Evolutionary conservation across 495 filamentous ascomycete genomes (phyloP), one percentile per base, ranked within the genome.

Genomic region (Trichoderma gamsii): DNA sequence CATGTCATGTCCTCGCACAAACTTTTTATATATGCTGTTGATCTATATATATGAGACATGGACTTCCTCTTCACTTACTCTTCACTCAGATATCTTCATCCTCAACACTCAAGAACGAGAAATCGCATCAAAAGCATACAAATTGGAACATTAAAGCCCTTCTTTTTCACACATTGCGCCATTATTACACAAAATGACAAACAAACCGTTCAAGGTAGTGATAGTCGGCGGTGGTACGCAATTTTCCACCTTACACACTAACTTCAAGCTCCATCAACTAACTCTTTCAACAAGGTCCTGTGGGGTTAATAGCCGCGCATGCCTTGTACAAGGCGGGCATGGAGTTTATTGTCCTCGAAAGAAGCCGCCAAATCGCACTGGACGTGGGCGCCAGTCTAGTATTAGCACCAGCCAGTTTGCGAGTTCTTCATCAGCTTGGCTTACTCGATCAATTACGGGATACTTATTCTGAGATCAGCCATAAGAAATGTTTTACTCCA

Each of bases 261-360:
- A 51, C 21, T 18, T 7, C 46, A 52, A 3, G 35, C 0, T 38
- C 8, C 7, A 38, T 11, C 3, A 21, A 23, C n/a, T 52, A 23
- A 52, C 49, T 49, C 49, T 21, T 52, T 52, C 2, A 5, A 52
- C n/a, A 52, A 52, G 49, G 49, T n/a, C 74, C 83, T 27, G 73
- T 77, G 3, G 83, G 83, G 0, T 63, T 86, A 12, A 77, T 79
- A 4, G 61, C 82, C 4, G 80, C 83, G 0, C 74, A 82, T 59
- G 70, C 66, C 18, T 74, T 86, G 15, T 67, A 75, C 0, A 70
- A 72, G 27, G 73, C 73, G 1, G 72, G 72, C 18, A 82, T 86
- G 61, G 81, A 83, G 41, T 80, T 77, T 49, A 69, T 82, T 25
- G 61, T 86, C 1, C 74, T 86, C 4, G 83, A 85, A 69, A 71